Base-by-base conservation (phyloP, 83 land plant genomes). In the Picea engelmannii region DNA sequence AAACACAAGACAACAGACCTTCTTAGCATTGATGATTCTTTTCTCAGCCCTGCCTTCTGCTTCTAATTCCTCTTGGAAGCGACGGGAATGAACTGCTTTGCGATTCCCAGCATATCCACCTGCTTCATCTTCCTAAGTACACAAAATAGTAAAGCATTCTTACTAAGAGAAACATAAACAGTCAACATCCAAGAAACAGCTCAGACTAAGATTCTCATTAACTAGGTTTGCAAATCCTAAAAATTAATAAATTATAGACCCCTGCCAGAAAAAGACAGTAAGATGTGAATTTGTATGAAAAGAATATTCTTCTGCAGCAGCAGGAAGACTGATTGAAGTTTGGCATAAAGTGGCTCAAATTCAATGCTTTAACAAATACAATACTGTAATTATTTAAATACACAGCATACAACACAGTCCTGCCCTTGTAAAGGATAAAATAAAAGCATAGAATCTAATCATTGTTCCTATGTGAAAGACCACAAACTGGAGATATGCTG, bases 1-100 rank as follows among this genome's bases (percentile, higher is more conserved):
- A 79, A 40, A 4, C 17, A 62, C 35, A 49, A 25, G 27, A 52
- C 21, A 79, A 52, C 78, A 84, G 62, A 92, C 99, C 95, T 87
- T 88, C 82, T 98, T 96, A 27, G 94, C 95, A 89, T 92, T 91
- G 21, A 95, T 85, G 21, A 97, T 94, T 40, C 96, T 89, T 81
- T 86, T 95, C 75, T 97, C 99, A n/a, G 96, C 94, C 61, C 89
- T 87, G 66, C 90, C 87, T 88, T 96, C 99, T 10, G 79, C 89
- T 84, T 96, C 99, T 42, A 96, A 47, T 68, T 95, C 93, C 68
- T 95, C 95, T 70, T 95, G 93, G 83, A 88, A 95, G n/a, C 94
- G 87, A 35, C 92, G 94, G 27, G 91, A 88, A 70, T 83, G 76
- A 47, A 80, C 66, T 58, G 88, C 80, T 4, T 91, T 86, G 60